Base-by-base conservation (phyloP, 257 asterid species). In the Plantago ovata region DNA sequence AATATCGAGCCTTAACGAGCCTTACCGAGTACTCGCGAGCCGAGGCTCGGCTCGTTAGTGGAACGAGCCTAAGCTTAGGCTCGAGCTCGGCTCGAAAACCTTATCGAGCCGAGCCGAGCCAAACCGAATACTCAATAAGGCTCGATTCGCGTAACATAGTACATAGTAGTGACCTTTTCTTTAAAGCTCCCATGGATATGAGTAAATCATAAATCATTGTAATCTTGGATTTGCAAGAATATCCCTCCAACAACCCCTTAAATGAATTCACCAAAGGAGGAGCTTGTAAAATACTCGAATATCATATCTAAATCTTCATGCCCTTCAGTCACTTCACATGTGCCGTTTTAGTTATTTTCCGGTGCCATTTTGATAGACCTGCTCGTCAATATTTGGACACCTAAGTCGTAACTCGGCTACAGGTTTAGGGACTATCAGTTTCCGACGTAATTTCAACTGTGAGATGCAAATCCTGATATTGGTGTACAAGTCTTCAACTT, bases 401-500 rank as follows among this genome's bases (percentile, higher is more conserved):
- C 8, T 16, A 44, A 16, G 49, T 38, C n/a, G 50, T 10, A 60
- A 23, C 24, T 15, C 47, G 33, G 24, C 61, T 45, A 56, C 36
- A 36, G 40, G 33, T 13, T 41, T 47, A 21, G 18, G 55, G 43
- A 54, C 46, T n/a, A 20, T 48, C 19, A 4, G 15, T 47, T 38
- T 48, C 13, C 53, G n/a, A 28, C 8, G 52, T 43, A 49, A 41
- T 63, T 15, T 63, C 48, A 3, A 43, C 16, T 12, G 64, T 50
- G 48, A 46, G 42, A 73, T 53, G 56, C n/a, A 20, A 51, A 20
- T 45, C 67, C 16, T 38, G 53, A 52, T 71, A 39, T 42, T 22
- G 22, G 20, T 22, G 42, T 67, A 72, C 24, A 53, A 13, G 21
- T 8, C 9, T 16, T 44, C 45, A 51, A 72, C 13, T 59, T 66